Percentiles rank a stretch among this genome's conserved stretches.
phyloP scores from a whole-genome alignment of 768 basidiomycete species.

The Russula vinacea region DNA sequence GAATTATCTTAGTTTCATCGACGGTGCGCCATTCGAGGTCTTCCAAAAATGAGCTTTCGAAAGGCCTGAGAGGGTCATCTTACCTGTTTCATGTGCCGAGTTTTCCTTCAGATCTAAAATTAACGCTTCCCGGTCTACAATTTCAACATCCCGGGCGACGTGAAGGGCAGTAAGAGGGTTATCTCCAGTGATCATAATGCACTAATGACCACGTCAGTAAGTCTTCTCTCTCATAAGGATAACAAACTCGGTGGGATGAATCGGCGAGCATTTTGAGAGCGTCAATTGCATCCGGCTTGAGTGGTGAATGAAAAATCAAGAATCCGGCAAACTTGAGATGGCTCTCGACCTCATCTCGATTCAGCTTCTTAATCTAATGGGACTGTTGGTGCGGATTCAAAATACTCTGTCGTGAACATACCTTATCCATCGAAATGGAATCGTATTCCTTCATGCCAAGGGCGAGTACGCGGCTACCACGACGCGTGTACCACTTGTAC shows the following conservation, averaged over 20 bases:
- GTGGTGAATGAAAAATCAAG: constrained; percentile 96
- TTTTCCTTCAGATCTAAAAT: constrained; percentile 90
- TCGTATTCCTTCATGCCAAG: constrained; percentile 86
- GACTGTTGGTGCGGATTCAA: not conserved
- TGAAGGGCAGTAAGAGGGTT: constrained; percentile 97
- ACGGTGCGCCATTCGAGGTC: constrained; percentile 92
- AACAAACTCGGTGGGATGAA: constrained; percentile 88
- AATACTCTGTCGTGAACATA: constrained; percentile 35
- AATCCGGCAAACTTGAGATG: constrained; percentile 87
- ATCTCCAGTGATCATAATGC: constrained; percentile 99
- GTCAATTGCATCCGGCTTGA: constrained; percentile 89
- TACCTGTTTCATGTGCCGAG: constrained; percentile 63
- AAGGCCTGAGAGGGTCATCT: constrained; percentile 32
- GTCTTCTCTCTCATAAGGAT: constrained; percentile 8
- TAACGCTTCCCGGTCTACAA: constrained; percentile 90
- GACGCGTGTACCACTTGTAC: constrained; percentile 89
- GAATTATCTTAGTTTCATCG: constrained; percentile 86
- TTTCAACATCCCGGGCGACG: constrained; percentile 94
- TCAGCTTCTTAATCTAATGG: constrained; percentile 80
- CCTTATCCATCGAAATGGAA: constrained; percentile 65
- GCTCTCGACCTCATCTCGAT: constrained; percentile 77
- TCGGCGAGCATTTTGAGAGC: constrained; percentile 92
- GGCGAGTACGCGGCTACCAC: constrained; percentile 91
- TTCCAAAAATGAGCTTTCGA: constrained; percentile 15
- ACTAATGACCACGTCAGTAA: constrained; percentile 46